Conservation (phyloP, 768 basidiomycete genomes). For the Lactarius sp. region DNA sequence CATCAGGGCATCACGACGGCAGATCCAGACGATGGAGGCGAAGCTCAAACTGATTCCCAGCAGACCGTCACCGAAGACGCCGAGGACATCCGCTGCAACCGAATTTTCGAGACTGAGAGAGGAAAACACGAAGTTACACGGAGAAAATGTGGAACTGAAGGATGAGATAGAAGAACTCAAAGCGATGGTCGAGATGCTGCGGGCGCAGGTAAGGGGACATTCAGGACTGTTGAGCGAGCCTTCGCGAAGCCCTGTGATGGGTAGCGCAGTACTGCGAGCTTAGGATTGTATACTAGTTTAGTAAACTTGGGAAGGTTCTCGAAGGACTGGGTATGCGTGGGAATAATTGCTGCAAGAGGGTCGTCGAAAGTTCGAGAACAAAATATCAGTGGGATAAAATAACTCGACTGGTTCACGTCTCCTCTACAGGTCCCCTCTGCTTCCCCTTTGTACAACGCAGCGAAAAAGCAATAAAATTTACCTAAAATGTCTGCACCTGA, state of each 20-base stretch:
- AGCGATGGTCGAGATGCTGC: conserved; percentile 66
- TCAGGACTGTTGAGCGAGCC: conserved; percentile 44
- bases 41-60: conserved; percentile 42
- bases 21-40: conserved; percentile 59
- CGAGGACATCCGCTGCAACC: conserved; percentile 10
- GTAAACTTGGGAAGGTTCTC: conserved; percentile 31
- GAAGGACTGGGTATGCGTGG: conserved; percentile 23
- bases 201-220: conserved; percentile 48
- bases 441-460: conserved; percentile 25
- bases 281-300: neutral
- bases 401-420: conserved; percentile 28
- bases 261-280: conserved; percentile 12
- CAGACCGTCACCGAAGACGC: conserved; percentile 17
- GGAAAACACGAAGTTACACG: conserved; percentile 49
- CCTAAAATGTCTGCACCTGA: conserved; percentile 46
- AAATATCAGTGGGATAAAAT: conserved; percentile 34
- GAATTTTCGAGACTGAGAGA: conserved; percentile 41
- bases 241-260: conserved; percentile 37
- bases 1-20: conserved; percentile 49
- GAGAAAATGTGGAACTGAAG: conserved; percentile 51
- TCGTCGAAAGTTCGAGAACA: conserved; percentile 45
- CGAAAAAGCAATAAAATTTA: neutral
- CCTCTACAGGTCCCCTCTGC: conserved; percentile 23
- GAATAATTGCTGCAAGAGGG: conserved; percentile 24
- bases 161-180: conserved; percentile 62